Percentiles rank a stretch among this genome's conserved stretches.
Evolutionary conservation across 164 flowering plant genomes (phyloP).

Genomic region (Liquidambar formosana): DNA sequence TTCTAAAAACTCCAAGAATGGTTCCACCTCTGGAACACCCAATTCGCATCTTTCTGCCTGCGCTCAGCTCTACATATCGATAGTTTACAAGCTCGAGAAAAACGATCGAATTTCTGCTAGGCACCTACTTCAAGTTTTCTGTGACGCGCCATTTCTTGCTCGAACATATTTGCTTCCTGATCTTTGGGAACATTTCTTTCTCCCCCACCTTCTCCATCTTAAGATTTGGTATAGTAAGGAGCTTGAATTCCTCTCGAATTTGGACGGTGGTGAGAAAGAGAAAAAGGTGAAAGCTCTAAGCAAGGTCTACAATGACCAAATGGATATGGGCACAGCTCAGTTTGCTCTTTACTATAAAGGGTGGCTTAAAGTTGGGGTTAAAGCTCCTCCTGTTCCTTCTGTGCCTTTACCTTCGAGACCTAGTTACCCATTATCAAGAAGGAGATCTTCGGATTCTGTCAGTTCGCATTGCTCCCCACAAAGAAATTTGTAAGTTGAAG

Average conservation of each 20-base stretch:
- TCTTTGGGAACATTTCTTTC: conserved; percentile 76
- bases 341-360: conserved; percentile 67
- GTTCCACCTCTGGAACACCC: conserved; percentile 38
- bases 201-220: conserved; percentile 74
- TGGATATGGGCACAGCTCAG: conserved; percentile 62
- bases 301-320: conserved; percentile 42
- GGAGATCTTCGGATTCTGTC: conserved; percentile 37
- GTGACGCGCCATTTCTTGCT: conserved; percentile 58
- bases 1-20: conserved; percentile 26
- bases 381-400: conserved; percentile 45
- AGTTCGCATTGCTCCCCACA: conserved; percentile 28
- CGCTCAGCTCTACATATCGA: conserved; percentile 63
- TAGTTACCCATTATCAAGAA: conserved; percentile 24
- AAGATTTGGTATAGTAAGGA: conserved; percentile 64
- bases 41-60: conserved; percentile 59
- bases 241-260: conserved; percentile 29
- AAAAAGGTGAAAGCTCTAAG: conserved; percentile 37
- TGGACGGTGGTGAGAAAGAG: conserved; percentile 23
- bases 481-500: conserved; percentile 45
- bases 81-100: conserved; percentile 59
- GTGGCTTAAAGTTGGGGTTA: conserved; percentile 63
- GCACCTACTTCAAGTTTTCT: conserved; percentile 64
- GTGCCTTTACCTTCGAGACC: conserved; percentile 53
- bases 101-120: conserved; percentile 55
- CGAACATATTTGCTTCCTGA: conserved; percentile 60